Percentiles rank a stretch among this genome's conserved stretches.
Evolutionary conservation across 108 stramenopile species (phyloP).

Genomic region (Skeletonema grethae): DNA sequence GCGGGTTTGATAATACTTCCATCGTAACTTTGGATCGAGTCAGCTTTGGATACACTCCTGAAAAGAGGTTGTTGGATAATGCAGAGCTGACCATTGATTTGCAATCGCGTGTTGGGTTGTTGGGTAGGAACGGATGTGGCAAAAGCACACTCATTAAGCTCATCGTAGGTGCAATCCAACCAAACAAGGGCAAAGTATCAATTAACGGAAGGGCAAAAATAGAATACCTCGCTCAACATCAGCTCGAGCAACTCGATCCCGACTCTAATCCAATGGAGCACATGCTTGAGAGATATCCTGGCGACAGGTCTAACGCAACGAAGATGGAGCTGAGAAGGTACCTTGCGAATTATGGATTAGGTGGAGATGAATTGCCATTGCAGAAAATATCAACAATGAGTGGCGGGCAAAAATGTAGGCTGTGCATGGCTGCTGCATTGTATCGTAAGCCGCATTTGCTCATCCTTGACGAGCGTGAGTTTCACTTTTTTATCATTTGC

Average conservation of each 20-base stretch:
- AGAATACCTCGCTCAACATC: slow-evolving; percentile 94
- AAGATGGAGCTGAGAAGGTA: slow-evolving; percentile 67
- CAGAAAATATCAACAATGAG: slow-evolving; percentile 84
- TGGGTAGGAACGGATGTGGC: slow-evolving; percentile 68
- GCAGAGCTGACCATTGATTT: slow-evolving; percentile 64
- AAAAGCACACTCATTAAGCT: slow-evolving; percentile 85
- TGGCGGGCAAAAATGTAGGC: slow-evolving; percentile 92
- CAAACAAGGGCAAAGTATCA: slow-evolving; percentile 69
- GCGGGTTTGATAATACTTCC: slow-evolving; percentile 53
- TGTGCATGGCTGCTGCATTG: slow-evolving; percentile 72
- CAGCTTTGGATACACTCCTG: slow-evolving; percentile 79
- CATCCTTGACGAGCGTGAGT: slow-evolving; percentile 48
- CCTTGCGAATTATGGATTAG: slow-evolving; percentile 77
- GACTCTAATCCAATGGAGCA: slow-evolving; percentile 73
- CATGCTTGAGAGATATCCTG: slow-evolving; percentile 84
- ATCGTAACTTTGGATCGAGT: slow-evolving; percentile 83
- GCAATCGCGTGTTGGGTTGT: slow-evolving; percentile 54
- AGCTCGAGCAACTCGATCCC: slow-evolving; percentile 91
- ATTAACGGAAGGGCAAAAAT: slow-evolving; percentile 81
- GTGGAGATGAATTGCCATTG: slow-evolving; percentile 66
- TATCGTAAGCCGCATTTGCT: slow-evolving; percentile 73
- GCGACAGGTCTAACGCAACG: slow-evolving; percentile 65
- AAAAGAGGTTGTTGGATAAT: slow-evolving; percentile 54
- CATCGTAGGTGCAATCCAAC: slow-evolving; percentile 79
- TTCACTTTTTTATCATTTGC: not conserved